Evolutionary conservation across 192 early-diverging fungal genomes (phyloP).

Genomic region (Backusella sp.): DNA sequence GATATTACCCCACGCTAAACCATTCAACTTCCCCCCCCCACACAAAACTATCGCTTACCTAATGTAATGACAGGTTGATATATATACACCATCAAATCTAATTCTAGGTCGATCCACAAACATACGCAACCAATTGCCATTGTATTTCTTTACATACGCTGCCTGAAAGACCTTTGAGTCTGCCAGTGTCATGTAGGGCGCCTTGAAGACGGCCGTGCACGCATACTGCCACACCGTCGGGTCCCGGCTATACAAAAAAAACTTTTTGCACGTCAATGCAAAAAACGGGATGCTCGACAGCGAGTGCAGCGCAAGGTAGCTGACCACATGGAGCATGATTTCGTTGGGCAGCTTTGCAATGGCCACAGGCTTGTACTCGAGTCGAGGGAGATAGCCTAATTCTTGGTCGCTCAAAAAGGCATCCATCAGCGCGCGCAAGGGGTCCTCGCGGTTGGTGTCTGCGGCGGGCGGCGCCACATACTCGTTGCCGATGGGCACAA

Average conservation of each 20-base stretch:
- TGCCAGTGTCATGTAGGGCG: constrained; percentile 14
- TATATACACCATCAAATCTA: constrained; percentile 47
- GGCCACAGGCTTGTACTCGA: constrained; percentile 23
- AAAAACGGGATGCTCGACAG: constrained; percentile 29
- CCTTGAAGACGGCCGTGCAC: constrained; percentile 29
- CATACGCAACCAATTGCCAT: constrained; percentile 40
- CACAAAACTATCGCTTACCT: too few relatives aligned
- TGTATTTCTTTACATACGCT: constrained; percentile 21
- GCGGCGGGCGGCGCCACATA: not conserved
- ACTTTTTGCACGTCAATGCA: constrained; percentile 39
- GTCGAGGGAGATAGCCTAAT: constrained; percentile 16
- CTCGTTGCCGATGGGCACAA: constrained; percentile 10
- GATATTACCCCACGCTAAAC: too few relatives aligned
- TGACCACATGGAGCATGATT: constrained; percentile 28
- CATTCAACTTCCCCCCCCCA: not conserved
- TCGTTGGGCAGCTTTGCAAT: constrained; percentile 42
- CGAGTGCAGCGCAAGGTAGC: constrained; percentile 20
- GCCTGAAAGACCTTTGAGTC: constrained; percentile 14
- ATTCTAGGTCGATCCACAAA: constrained; percentile 47
- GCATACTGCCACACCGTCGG: constrained; percentile 35
- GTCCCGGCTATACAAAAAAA: constrained; percentile 32
- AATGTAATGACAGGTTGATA: constrained; percentile 43
- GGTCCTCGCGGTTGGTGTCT: not conserved
- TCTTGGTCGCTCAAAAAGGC: not conserved
- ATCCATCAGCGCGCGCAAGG: not conserved